Percentiles rank a stretch among this genome's conserved stretches.
Conservation (phyloP, 495 filamentous ascomycete genomes). For the Podospora anserina region DNA sequence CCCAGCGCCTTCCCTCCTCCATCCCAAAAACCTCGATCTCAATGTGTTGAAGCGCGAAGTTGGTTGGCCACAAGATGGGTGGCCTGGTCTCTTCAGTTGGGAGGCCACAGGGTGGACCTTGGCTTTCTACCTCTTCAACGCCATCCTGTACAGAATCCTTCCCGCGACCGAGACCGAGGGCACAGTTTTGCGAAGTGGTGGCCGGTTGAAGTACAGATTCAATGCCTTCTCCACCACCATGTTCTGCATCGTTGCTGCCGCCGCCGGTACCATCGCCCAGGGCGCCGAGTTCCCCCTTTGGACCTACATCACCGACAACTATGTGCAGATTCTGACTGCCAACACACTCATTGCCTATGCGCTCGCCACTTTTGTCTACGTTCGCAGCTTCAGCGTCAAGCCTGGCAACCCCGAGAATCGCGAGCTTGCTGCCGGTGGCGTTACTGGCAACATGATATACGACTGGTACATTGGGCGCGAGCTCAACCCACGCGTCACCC, state of each 20-base stretch:
- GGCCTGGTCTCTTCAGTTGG: constrained; percentile 59
- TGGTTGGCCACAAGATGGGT: constrained; percentile 70
- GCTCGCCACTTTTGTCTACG: constrained; percentile 73
- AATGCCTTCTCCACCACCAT: constrained; percentile 83
- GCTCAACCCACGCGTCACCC: constrained; percentile 81
- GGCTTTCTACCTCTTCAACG: constrained; percentile 75
- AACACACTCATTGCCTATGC: constrained; percentile 70
- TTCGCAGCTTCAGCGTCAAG: constrained; percentile 75
- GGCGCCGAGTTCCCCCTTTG: constrained; percentile 82
- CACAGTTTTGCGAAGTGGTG: constrained; percentile 64
- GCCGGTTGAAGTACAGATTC: constrained; percentile 79
- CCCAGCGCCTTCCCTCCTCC: constrained; percentile 79
- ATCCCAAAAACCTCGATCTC: constrained; percentile 66
- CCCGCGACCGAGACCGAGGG: constrained; percentile 73
- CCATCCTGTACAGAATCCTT: constrained; percentile 71
- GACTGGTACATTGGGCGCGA: constrained; percentile 98
- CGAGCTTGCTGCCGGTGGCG: constrained; percentile 75
- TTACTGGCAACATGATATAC: constrained; percentile 82
- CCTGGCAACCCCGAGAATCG: constrained; percentile 64
- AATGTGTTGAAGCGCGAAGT: constrained; percentile 70
- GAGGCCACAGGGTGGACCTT: constrained; percentile 63
- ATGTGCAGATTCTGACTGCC: constrained; percentile 75
- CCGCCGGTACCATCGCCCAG: constrained; percentile 68
- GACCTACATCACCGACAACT: constrained; percentile 92
- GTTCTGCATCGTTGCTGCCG: constrained; percentile 62